Evolutionary conservation across 2,329 filamentous ascomycete species (phyloP).

Genomic region (Colletotrichum costaricense): DNA sequence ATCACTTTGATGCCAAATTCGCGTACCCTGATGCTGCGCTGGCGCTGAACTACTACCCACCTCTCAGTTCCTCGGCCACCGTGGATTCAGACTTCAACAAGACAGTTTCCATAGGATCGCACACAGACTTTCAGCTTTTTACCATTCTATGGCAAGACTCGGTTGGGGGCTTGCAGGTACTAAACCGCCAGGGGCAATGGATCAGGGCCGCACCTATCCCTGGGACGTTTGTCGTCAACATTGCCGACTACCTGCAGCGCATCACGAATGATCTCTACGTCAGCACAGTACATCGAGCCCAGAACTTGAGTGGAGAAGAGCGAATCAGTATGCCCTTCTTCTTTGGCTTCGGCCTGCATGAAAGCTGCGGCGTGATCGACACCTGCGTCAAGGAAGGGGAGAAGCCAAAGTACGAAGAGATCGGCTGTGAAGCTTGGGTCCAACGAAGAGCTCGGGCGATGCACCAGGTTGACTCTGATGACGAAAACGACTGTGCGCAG

Average conservation of each 20-base stretch:
- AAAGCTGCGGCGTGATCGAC: slow-evolving; percentile 53
- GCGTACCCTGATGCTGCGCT: slow-evolving; percentile 60
- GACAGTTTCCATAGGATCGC: slow-evolving; percentile 57
- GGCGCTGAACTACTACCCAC: slow-evolving; percentile 54
- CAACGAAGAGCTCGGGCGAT: slow-evolving; percentile 47
- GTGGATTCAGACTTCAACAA: slow-evolving; percentile 2
- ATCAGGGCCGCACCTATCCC: slow-evolving; percentile 52
- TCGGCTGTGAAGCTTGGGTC: slow-evolving; percentile 53
- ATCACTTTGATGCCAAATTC: slow-evolving; percentile 65
- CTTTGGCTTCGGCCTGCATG: slow-evolving; percentile 54
- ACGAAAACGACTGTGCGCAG: not conserved
- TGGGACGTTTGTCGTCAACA: slow-evolving; percentile 61
- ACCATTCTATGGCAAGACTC: slow-evolving; percentile 59
- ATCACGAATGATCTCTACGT: slow-evolving; percentile 62
- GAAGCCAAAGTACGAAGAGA: slow-evolving; percentile 50
- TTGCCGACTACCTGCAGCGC: slow-evolving; percentile 62
- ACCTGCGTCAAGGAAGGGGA: slow-evolving; percentile 48
- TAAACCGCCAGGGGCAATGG: slow-evolving; percentile 53
- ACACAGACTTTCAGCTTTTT: slow-evolving; percentile 65
- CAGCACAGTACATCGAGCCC: slow-evolving; percentile 60
- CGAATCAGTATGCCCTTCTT: slow-evolving; percentile 60
- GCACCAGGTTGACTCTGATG: slow-evolving; percentile 40
- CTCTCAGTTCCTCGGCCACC: slow-evolving; percentile 15
- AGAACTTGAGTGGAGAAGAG: slow-evolving; percentile 52
- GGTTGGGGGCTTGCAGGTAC: slow-evolving; percentile 55